Base-by-base conservation (phyloP, 2,329 filamentous ascomycete genomes). In the Karstenula rhodostoma region DNA sequence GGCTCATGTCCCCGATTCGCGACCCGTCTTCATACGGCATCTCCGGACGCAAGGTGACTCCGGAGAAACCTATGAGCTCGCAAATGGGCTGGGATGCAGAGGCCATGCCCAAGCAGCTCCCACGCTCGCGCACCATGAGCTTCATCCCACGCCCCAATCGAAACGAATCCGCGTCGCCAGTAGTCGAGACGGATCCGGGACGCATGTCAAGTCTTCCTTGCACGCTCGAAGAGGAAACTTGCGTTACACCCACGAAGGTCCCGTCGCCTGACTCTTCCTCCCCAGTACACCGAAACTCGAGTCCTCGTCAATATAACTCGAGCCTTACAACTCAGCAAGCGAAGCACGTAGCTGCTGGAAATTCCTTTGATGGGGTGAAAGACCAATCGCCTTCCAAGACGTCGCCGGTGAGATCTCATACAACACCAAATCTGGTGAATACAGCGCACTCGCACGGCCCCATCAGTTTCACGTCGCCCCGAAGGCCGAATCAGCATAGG, bases 51-150 rank as follows among this genome's bases (percentile, higher is more conserved):
- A 58, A 51, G 12, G 25, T 35, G 37, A 59, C 43, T 22, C 22
- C 59, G 37, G 23, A 29, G 9, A 48, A 54, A 17, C 13, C 22
- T 22, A 27, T 27, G 6, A 60, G 10, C 15, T 46, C 43, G 19
- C 27, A 52, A 33, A 44, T 56, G 13, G 58, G 15, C 29, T 44
- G 40, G 2, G 64, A 68, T 35, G 23, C 53, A 15, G 61, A 71
- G 25, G 56, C 59, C 2, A 71, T 66, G 22, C 66, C 66, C 1
- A 69, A 59, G 49, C 58, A 67, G 42, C 53, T 74, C 5, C 69
- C 72, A 25, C 69, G 72, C 50, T 73, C 73, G 23, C 72, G 66
- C 27, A 76, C 74, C 15, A 61, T 72, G 61, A 76, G 73, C 64
- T 74, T 68, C 64, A 73, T 77, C 44, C 73, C 75, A 10, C 69